Conservation (phyloP, 495 filamentous ascomycete genomes). For the Trichoderma reesei region DNA sequence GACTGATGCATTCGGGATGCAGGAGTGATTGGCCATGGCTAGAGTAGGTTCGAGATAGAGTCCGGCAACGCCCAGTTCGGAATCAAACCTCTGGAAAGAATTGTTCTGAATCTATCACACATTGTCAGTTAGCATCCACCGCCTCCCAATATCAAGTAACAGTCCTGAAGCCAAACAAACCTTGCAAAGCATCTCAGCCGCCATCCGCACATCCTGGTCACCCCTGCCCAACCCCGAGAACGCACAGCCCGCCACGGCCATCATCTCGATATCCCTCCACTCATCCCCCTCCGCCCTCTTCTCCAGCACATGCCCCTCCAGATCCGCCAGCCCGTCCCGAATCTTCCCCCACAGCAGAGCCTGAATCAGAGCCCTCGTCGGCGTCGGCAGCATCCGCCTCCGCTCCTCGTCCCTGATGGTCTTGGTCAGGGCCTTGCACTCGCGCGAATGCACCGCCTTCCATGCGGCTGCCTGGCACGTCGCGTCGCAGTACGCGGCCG, state of each 20-base stretch:
- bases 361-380: conserved; percentile 37
- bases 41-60: conserved; percentile 35
- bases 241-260: conserved; percentile 33
- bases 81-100: conserved; percentile 34
- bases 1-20: conserved; percentile 41
- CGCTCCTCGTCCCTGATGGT: conserved; percentile 14
- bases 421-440: conserved; percentile 38
- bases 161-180: conserved; percentile 17
- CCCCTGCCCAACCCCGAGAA: conserved; percentile 25
- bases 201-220: conserved; percentile 21
- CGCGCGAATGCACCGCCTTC: conserved; percentile 38
- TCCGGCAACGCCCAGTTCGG: conserved; percentile 28
- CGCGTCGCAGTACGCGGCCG: conserved; percentile 41
- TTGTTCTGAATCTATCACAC: conserved; percentile 34
- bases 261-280: conserved; percentile 31
- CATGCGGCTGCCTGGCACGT: conserved; percentile 49
- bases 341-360: conserved; percentile 24
- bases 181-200: conserved; percentile 32
- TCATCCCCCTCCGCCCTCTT: conserved; percentile 14
- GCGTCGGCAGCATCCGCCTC: conserved; percentile 32
- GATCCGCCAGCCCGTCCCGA: conserved; percentile 14
- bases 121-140: conserved; percentile 6
- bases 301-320: conserved; percentile 30
- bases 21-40: conserved; percentile 46
- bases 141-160: not conserved